phyloP scores from a whole-genome alignment of 352 stramenopile species.

The Blastocystis sp. region DNA sequence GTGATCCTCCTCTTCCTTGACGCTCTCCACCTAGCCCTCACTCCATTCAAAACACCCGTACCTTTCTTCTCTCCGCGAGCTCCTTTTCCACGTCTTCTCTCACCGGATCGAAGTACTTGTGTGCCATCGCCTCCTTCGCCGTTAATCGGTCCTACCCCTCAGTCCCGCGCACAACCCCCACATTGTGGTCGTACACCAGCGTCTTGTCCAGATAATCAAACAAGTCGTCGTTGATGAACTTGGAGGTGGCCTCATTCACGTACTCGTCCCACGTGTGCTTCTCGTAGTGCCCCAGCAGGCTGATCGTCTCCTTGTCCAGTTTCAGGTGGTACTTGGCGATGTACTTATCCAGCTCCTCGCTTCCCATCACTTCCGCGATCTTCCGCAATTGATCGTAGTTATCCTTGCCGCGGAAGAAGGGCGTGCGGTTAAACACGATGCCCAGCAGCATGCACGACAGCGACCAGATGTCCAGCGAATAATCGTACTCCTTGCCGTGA shows the following conservation, averaged over 20 bases:
- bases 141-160: conserved; percentile 91
- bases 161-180: conserved; percentile 78
- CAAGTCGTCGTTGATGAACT: conserved; percentile 95
- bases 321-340: conserved; percentile 97
- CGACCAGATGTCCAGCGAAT: conserved; percentile 98
- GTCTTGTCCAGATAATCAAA: conserved; percentile 92
- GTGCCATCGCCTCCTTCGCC: conserved; percentile 95
- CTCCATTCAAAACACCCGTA: background rate
- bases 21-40: background rate
- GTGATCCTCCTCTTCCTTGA: background rate
- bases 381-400: conserved; percentile 99
- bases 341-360: conserved; percentile 97
- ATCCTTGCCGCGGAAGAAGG: conserved; percentile 98
- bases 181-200: conserved; percentile 79
- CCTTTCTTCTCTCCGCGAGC: conserved; percentile 2
- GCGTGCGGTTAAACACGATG: conserved; percentile 92
- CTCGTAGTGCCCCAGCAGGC: conserved; percentile 92
- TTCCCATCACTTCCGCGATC: conserved; percentile 95
- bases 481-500: conserved; percentile 97
- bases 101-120: conserved; percentile 95
- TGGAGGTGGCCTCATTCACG: conserved; percentile 76
- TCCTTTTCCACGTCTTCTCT: conserved; percentile 76
- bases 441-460: conserved; percentile 96
- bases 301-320: conserved; percentile 83
- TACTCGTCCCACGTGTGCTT: conserved; percentile 92